Base-by-base conservation (phyloP, 148 eudicot species). In the Pouteria glomerata region DNA sequence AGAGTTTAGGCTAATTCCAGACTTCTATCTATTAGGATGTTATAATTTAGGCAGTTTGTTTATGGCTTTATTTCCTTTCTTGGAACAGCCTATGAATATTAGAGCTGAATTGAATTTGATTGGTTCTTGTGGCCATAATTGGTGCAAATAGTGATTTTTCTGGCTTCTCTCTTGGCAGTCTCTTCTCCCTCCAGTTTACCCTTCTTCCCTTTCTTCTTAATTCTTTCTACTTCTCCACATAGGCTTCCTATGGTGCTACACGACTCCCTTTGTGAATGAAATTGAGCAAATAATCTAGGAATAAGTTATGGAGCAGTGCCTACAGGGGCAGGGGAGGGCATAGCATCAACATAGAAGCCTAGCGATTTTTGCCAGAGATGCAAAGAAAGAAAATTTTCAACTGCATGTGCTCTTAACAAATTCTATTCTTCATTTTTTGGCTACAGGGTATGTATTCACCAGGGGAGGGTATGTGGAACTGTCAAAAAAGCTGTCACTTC, bases 391-490 rank as follows among this genome's bases (percentile, higher is more conserved):
- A 26, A 15, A 23, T 18, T 6, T 31, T 21, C 27, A 26, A 34
- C 44, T 39, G 44, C 0, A 10, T 4, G 10, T 10, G 10, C 5
- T 0, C 44, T 39, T 39, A 10, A 39, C 30, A 41, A 51, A 42
- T 30, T 77, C 53, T 18, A 10, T 42, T 72, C 68, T 31, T 76
- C 71, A 26, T n/a, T 23, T 66, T 44, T 63, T 29, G 30, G 64
- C 18, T 52, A 45, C 71, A 93, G 98, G 98, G 27, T 94, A 89
- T 82, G 97, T 94, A 74, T 91, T 88, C 79, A 89, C 86, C 7
- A 84, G 98, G 83, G 98, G 98, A 68, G 97, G 97, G 70, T 94
- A 89, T 68, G 91, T 89, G 66, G 97, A 94, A 44, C 80, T 94
- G 51, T 87, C 97, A 47, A 82, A 81, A 71, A 89, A 80, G 71